phyloP scores from a whole-genome alignment of 345 rosid genomes.

The Physaria fendleri region DNA sequence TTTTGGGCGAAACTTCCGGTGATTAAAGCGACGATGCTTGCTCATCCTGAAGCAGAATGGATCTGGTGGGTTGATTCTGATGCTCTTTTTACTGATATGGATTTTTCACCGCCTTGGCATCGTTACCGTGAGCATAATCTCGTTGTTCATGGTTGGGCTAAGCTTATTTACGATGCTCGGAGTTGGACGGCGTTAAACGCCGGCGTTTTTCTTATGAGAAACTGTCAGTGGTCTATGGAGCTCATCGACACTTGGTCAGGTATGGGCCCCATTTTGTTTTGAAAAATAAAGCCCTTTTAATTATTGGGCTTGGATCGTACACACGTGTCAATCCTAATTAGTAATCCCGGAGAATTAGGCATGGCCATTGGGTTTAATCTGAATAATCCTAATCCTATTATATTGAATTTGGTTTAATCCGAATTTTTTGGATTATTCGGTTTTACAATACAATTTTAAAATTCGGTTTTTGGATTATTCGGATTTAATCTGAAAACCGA shows the following conservation, averaged over 20 bases:
- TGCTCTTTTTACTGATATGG: constrained; percentile 92
- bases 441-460: no score
- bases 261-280: no score
- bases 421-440: no score
- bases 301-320: no score
- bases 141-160: constrained; percentile 90
- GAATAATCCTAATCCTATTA: no score
- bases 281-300: no score
- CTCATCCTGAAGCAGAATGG: constrained; percentile 99
- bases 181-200: constrained; percentile 87
- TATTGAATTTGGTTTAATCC: no score
- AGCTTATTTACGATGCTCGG: constrained; percentile 38
- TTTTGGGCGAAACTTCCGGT: constrained; percentile 87
- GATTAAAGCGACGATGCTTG: constrained; percentile 76
- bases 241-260: constrained; percentile 58
- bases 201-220: constrained; percentile 69
- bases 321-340: no score
- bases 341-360: no score
- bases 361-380: no score
- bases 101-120: constrained; percentile 57
- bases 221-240: constrained; percentile 93
- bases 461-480: no score
- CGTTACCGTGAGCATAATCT: constrained; percentile 63
- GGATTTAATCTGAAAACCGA: no score
- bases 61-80: constrained; percentile 99